These are phyloP conservation scores for Penicillium hesseltinei DNA, from an alignment of 2,329 filamentous ascomycete genomes.

Conservation along the genomic window DNA sequence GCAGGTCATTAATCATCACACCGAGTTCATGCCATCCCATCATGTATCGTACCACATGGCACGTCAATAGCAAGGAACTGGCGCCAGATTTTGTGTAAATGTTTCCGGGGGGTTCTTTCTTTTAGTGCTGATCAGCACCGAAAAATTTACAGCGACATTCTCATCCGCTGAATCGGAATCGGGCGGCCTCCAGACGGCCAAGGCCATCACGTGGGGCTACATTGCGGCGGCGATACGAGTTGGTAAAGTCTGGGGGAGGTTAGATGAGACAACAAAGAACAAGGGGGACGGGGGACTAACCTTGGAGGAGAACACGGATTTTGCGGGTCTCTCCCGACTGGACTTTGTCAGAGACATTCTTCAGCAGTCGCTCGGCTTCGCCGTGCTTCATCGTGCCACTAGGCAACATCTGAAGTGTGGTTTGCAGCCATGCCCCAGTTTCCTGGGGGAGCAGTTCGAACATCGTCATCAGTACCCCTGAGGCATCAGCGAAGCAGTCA, in stretches of 20 bases:
- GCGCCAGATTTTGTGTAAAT: slow-evolving; percentile 26
- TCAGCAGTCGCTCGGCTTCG: slow-evolving; percentile 78
- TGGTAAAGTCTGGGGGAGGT: slow-evolving; percentile 72
- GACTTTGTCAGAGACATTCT: slow-evolving; percentile 76
- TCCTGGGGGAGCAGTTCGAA: slow-evolving; percentile 83
- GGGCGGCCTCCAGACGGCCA: slow-evolving; percentile 78
- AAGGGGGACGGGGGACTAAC: slow-evolving; percentile 22
- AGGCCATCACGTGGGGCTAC: slow-evolving; percentile 92
- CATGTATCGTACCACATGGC: slow-evolving; percentile 19
- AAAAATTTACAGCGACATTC: slow-evolving; percentile 14
- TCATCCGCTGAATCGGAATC: slow-evolving; percentile 74
- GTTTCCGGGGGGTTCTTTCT: slow-evolving; percentile 15
- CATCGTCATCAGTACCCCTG: slow-evolving; percentile 82
- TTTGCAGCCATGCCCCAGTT: slow-evolving; percentile 77
- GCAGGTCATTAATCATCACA: slow-evolving; percentile 26
- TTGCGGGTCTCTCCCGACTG: slow-evolving; percentile 68
- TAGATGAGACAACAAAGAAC: background rate
- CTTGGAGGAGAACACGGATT: slow-evolving; percentile 78
- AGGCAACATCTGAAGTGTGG: slow-evolving; percentile 80
- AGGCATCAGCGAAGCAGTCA: slow-evolving; percentile 93
- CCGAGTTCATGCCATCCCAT: slow-evolving; percentile 20
- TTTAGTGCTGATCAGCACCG: slow-evolving; percentile 12
- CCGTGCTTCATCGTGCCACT: slow-evolving; percentile 73
- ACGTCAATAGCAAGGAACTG: slow-evolving; percentile 21
- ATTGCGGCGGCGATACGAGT: slow-evolving; percentile 87